Base-by-base conservation (phyloP, 2,329 filamentous ascomycete species). In the Trichoderma sp. region DNA sequence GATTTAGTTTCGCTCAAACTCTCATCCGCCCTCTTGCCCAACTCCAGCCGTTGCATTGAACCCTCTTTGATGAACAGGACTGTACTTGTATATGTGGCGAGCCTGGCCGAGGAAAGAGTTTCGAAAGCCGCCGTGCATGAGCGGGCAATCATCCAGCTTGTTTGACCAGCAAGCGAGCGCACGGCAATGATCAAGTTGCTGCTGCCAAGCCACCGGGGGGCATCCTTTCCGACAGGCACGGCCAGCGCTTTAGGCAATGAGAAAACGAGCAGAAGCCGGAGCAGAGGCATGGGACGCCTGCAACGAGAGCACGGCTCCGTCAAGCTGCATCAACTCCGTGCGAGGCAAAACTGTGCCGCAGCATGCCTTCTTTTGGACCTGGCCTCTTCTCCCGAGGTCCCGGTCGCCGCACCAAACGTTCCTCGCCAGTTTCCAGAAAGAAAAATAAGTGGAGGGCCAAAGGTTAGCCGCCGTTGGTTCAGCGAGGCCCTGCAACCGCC, bases 371-470 rank as follows among this genome's bases (percentile, higher is more conserved):
- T n/a, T 43, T 43, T n/a, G 5, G 39, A 18, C 18, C 16, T 34
- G 16, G 18, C 49, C 34, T 13, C 11, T n/a, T 56, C 32, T 46
- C 52, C 52, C 52, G 37, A 66, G 52, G 63, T 56, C 63, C 39
- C 37, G 63, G 63, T 32, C 59, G 59, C 30, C 58, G 37, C 26
- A 21, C 58, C 58, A 61, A 61, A 61, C 28, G 51, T 66, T 66
- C 52, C 63, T 66, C 39, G n/a, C 28, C 63, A 54, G 63, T 34
- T 66, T 66, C 63, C 63, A 66, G 63, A 66, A 66, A 66, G 39
- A 66, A 66, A 49, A 58, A 34, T 14, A 66, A 49, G 37, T 49
- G 52, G 63, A 66, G 63, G 52, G 52, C 26, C 2, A 43, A 18
- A 58, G 52, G 34, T 26, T 66, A 66, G 63, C 51, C 46, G 63